Percentiles rank a stretch among this genome's conserved stretches.
These are phyloP conservation scores for Arthrobotrys megalospora DNA, from an alignment of 2,329 filamentous ascomycete genomes.

Conservation along the genomic window DNA sequence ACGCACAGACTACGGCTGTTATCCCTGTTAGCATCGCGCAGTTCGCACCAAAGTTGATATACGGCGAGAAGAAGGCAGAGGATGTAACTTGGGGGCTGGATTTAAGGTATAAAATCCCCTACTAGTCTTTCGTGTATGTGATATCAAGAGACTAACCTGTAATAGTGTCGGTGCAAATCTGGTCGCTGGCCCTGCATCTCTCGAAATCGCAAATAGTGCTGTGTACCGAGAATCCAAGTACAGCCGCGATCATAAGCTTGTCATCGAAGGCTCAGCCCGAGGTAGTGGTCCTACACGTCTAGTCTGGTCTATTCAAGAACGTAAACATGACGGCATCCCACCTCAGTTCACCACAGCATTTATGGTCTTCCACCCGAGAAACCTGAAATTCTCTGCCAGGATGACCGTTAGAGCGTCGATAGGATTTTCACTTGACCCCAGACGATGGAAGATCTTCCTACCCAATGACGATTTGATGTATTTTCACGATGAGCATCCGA, in stretches of 20 bases:
- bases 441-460: slow-evolving; percentile 41
- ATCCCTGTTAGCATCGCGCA: slow-evolving; percentile 34
- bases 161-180: slow-evolving; percentile 41
- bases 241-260: slow-evolving; percentile 43
- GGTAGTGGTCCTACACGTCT: slow-evolving; percentile 33
- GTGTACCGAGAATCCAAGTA: slow-evolving; percentile 47
- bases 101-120: slow-evolving; percentile 27
- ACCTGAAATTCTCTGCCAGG: slow-evolving; percentile 34
- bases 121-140: neutral
- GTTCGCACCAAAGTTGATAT: slow-evolving; percentile 50
- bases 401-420: slow-evolving; percentile 42
- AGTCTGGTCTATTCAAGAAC: slow-evolving; percentile 52
- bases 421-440: slow-evolving; percentile 54
- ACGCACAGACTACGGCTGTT: neutral
- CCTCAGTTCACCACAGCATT: slow-evolving; percentile 45
- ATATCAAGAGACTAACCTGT: neutral
- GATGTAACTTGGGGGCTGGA: slow-evolving; percentile 51
- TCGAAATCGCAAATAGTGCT: slow-evolving; percentile 46
- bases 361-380: slow-evolving; percentile 51
- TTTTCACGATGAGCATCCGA: slow-evolving; percentile 51
- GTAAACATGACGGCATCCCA: slow-evolving; percentile 51
- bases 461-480: slow-evolving; percentile 47
- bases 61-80: slow-evolving; percentile 54
- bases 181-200: slow-evolving; percentile 37
- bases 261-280: slow-evolving; percentile 47